Evolutionary conservation across 225 moss, liverwort and hornwort genomes (phyloP).

Genomic region (Takakia lepidozioides): DNA sequence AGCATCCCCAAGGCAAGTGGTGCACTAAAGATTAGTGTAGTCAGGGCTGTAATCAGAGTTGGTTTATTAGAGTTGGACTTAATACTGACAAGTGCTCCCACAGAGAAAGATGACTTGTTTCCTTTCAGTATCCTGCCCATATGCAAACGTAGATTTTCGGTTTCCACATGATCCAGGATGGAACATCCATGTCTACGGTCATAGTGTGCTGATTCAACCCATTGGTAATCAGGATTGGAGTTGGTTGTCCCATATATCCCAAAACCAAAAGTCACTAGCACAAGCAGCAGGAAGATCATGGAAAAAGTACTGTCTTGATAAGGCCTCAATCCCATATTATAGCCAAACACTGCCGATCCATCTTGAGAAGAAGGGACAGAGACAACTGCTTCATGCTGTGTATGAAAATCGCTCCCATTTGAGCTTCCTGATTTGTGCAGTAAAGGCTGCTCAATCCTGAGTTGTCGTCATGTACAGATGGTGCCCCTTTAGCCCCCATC

Average conservation of each 20-base stretch:
- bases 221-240: constrained; percentile 51
- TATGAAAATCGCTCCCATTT: constrained; percentile 20
- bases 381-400: constrained; percentile 32
- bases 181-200: constrained; percentile 32
- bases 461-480: constrained; percentile 30
- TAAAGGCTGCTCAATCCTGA: constrained; percentile 34
- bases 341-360: constrained; percentile 38
- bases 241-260: constrained; percentile 58
- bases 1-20: constrained; percentile 44
- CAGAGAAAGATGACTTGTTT: background rate
- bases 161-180: constrained; percentile 13
- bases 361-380: too few relatives aligned
- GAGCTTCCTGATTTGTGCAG: constrained; percentile 36
- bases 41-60: constrained; percentile 6
- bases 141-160: background rate
- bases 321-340: constrained; percentile 58
- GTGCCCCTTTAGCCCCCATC: constrained; percentile 43
- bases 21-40: constrained; percentile 29
- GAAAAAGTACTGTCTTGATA: constrained; percentile 51
- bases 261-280: constrained; percentile 41
- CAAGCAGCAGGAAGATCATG: constrained; percentile 45
- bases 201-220: constrained; percentile 32
- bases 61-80: too few relatives aligned
- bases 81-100: constrained; percentile 6
- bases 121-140: background rate